Evolutionary conservation across 1,284 basidiomycete genomes (phyloP), one percentile per base, ranked within the genome.

Genomic region (Ceratobasidium sp.): DNA sequence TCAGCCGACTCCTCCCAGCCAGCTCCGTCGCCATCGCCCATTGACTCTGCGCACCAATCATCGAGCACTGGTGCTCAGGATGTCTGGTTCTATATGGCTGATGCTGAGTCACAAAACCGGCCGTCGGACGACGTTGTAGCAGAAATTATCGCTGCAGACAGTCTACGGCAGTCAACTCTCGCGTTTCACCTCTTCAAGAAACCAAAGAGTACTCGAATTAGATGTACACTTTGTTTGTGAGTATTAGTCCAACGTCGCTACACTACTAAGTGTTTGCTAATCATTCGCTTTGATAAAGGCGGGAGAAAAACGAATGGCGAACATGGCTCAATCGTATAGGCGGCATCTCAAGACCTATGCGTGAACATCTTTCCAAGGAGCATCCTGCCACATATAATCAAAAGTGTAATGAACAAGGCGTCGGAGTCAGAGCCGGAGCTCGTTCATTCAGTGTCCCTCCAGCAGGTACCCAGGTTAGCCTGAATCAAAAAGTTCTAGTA

Each of bases 51-150:
- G 12, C 38, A 67, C 10, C 48, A 50, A 20, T 67, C 65, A 1
- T n/a, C 26, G 15, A 67, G 48, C 23, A 67, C 48, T 46, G 65
- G 65, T 23, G 65, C 65, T 48, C 65, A 67, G 33, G 65, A 73
- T 57, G 70, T 73, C 42, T 73, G 70, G 70, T 73, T 61, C 44
- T 73, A 61, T 46, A 73, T 73, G 70, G 56, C 70, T 17, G 56
- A 62, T 20, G 70, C 70, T 12, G 56, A 56, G 23, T 61, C 70
- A 3, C 57, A 56, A 28, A 46, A 42, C 40, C 70, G 70, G 7
- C 70, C 70, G 23, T 48, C 57, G 23, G 56, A 73, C 23, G 59
- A 46, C 42, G 28, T 42, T n/a, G 44, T 62, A 20, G 46, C 44
- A 10, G 56, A 62, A 15, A 48, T 20, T 5, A 59, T 73, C 10